Base-by-base conservation (phyloP, 345 rosid species). In the Excoecaria agallocha region DNA sequence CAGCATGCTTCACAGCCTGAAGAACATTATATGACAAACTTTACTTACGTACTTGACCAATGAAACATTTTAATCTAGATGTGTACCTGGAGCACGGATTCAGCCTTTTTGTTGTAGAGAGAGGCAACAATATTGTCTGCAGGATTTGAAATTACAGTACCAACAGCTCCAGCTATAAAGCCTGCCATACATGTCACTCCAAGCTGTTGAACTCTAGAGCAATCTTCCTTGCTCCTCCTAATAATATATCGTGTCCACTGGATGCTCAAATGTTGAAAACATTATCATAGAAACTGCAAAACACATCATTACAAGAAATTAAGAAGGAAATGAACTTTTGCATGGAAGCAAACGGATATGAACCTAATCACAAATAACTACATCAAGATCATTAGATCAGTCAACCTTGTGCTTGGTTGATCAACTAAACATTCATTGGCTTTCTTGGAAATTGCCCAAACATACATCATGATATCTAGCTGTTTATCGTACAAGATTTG, bases 1-100 rank as follows among this genome's bases (percentile, higher is more conserved):
- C 94, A 71, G 87, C 83, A 20, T 82, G 81, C 83, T 83, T 87
- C 76, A 81, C 85, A 57, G 89, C 92, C 92, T 89, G 81, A 79
- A 68, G 78, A 45, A 11, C 48, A 39, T 30, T 30, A 74, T 39
- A n/a, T 25, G 48, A 67, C 24, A 17, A 9, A 67, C 52, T 55
- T 70, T 56, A 15, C 24, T 17, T 17, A 2, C 39, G 8, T 5
- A 38, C 24, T 65, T 17, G 38, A 66, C 22, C 1, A 37, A 41
- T 7, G 9, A 39, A 45, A 72, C 17, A 19, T 20, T 22, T 30
- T 24, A 25, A 35, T 69, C 35, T 11, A 8, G 41, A 43, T 48
- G 6, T 48, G 45, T 77, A 87, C 91, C 91, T 88, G 88, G 59
- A 80, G 63, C 35, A 81, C 80, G 74, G 76, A 85, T 12, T 83